Evolutionary conservation across 2,329 filamentous ascomycete genomes (phyloP).

Genomic region (Parafenestella ontariensis): DNA sequence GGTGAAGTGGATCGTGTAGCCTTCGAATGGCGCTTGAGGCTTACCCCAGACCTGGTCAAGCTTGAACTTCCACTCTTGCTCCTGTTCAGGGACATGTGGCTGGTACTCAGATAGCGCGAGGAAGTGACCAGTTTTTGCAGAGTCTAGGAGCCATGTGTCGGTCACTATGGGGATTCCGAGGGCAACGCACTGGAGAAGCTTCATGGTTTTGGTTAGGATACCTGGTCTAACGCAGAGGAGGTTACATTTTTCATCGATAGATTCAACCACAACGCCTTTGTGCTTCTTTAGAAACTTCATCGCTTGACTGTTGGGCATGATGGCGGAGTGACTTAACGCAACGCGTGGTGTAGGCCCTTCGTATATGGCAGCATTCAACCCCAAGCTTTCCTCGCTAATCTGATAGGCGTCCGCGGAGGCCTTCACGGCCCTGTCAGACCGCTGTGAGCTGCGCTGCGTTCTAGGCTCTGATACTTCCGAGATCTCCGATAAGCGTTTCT

Average conservation of each 20-base stretch:
- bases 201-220: constrained; percentile 52
- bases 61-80: constrained; percentile 50
- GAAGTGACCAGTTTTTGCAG: constrained; percentile 44
- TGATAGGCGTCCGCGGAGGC: too few species aligned
- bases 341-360: constrained; percentile 35
- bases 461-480: constrained; percentile 13
- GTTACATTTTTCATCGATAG: constrained; percentile 42
- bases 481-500: constrained; percentile 12
- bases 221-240: constrained; percentile 48
- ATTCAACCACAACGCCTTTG: constrained; percentile 36
- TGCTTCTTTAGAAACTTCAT: constrained; percentile 47
- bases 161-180: constrained; percentile 55
- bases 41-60: constrained; percentile 41
- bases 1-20: constrained; percentile 59
- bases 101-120: constrained; percentile 45
- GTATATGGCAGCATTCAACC: too few species aligned
- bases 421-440: too few species aligned
- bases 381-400: too few species aligned
- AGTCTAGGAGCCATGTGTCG: constrained; percentile 55
- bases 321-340: constrained; percentile 43
- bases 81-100: constrained; percentile 41
- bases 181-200: constrained; percentile 54
- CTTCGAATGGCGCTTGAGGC: constrained; percentile 54
- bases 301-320: constrained; percentile 27
- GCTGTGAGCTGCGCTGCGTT: constrained; percentile 29